Base-by-base conservation (phyloP, 2,329 filamentous ascomycete species). In the Pestalotiopsis sp. region DNA sequence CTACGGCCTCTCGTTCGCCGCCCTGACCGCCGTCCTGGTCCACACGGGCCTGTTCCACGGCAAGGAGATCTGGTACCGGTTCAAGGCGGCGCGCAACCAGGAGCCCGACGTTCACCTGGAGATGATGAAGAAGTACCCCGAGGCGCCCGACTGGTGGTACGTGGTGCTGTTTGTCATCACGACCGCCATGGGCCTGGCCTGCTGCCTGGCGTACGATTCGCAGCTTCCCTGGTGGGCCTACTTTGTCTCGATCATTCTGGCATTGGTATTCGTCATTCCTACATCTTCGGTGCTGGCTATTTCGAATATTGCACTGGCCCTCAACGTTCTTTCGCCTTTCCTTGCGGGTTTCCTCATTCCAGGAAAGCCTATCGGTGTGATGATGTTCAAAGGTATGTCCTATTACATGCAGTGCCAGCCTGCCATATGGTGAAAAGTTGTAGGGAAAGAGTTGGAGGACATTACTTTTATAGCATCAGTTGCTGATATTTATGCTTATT, bases 271-370 rank as follows among this genome's bases (percentile, higher is more conserved):
- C 75, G 81, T 83, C 60, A 72, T 86, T 13, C 85, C 85, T n/a
- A 81, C 79, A 14, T 78, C 78, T 39, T 84, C 85, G 64, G 76
- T 87, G 11, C 75, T 85, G 70, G 86, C 82, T 2, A 82, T 86
- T 13, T 87, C 86, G 17, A 88, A 87, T 73, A 83, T 87, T 14
- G 72, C 79, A 52, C 77, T 87, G 20, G 84, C 83, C 1, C 74
- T 88, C 17, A 88, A 88, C 64, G 85, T 88, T 41, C 78, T 88
- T 39, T 83, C 85, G 1, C 84, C 86, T 62, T 86, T 87, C 71
- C 80, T 89, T 27, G 83, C 87, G 5, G 87, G 87, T 1, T 90
- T 90, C 74, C 85, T 90, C 78, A 83, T 87, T 67, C 88, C 88
- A 0, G 89, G 87, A 1, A 78, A 79, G 6, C 86, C 86, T 0